Evolutionary conservation across 768 basidiomycete genomes (phyloP).

Genomic region (Trametes punicea): DNA sequence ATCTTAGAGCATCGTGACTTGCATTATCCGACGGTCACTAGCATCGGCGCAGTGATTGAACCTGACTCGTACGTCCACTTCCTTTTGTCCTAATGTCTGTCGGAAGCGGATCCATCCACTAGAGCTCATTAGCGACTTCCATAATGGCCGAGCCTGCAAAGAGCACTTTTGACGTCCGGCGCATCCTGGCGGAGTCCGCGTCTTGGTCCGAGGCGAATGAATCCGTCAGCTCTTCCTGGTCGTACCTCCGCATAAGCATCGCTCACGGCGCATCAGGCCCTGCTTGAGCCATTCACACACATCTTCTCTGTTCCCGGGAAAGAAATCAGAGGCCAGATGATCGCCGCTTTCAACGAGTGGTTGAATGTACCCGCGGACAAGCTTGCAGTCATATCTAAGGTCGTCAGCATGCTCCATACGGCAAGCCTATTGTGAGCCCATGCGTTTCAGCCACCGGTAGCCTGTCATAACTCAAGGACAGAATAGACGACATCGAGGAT

Average conservation of each 20-base stretch:
- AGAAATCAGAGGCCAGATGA: conserved; percentile 83
- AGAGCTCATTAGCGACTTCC: neutral
- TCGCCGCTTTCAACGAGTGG: conserved; percentile 94
- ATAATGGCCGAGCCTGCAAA: neutral
- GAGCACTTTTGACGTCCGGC: conserved; percentile 5
- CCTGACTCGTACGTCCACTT: neutral
- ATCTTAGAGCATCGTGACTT: too few relatives aligned
- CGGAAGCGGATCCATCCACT: neutral
- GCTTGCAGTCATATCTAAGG: conserved; percentile 66
- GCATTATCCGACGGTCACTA: too few relatives aligned
- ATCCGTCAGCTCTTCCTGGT: conserved; percentile 10
- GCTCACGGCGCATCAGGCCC: conserved; percentile 31
- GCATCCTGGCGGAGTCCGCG: conserved; percentile 12
- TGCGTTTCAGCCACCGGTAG: neutral
- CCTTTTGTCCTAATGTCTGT: neutral
- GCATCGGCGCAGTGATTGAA: too few relatives aligned
- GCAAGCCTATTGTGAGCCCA: conserved; percentile 82
- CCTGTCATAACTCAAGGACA: conserved; percentile 32
- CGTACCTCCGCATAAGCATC: neutral
- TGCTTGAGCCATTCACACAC: conserved; percentile 89
- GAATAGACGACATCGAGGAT: conserved; percentile 94
- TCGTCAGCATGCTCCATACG: conserved; percentile 93
- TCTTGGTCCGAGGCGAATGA: conserved; percentile 25
- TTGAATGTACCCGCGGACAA: conserved; percentile 73
- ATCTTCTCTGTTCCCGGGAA: conserved; percentile 85